Conservation (phyloP, 1,284 basidiomycete species). For the Golubevia pallescens region DNA sequence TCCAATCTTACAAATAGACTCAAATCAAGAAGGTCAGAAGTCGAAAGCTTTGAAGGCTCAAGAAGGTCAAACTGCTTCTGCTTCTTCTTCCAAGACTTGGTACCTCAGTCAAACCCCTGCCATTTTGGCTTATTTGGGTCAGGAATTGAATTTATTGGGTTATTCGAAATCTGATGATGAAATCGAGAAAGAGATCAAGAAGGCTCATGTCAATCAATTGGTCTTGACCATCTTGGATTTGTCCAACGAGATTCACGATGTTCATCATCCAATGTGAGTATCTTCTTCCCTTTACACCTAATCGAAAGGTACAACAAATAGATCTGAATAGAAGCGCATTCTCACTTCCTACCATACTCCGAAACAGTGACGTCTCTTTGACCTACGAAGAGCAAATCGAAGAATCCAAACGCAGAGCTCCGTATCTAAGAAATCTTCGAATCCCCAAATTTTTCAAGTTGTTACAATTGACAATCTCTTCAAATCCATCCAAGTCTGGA, state of each 20-base stretch:
- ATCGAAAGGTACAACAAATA: too few species aligned
- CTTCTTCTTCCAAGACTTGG: too few species aligned
- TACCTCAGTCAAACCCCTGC: slow-evolving; percentile 68
- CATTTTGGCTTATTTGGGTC: slow-evolving; percentile 67
- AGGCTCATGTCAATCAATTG: slow-evolving; percentile 66
- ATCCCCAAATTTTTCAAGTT: slow-evolving; percentile 68
- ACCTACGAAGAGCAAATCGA: slow-evolving; percentile 69
- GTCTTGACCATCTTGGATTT: slow-evolving; percentile 67
- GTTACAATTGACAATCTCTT: slow-evolving; percentile 11
- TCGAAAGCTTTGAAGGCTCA: slow-evolving; percentile 4
- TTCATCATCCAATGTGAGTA: neutral
- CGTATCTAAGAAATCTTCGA: slow-evolving; percentile 66
- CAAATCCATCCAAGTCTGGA: slow-evolving; percentile 12
- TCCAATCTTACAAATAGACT: slow-evolving; percentile 47
- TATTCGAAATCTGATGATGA: slow-evolving; percentile 14
- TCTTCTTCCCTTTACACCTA: too few species aligned
- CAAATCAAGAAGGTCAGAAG: neutral
- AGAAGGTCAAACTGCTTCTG: slow-evolving; percentile 3
- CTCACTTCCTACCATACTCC: neutral
- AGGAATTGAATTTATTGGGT: slow-evolving; percentile 61
- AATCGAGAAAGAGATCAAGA: slow-evolving; percentile 21
- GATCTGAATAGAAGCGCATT: too few species aligned
- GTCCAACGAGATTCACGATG: slow-evolving; percentile 66
- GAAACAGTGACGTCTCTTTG: neutral
- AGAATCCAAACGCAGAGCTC: slow-evolving; percentile 62